These are phyloP conservation scores for Boletus coffeatus DNA, from an alignment of 1,284 basidiomycete genomes.

Conservation along the genomic window DNA sequence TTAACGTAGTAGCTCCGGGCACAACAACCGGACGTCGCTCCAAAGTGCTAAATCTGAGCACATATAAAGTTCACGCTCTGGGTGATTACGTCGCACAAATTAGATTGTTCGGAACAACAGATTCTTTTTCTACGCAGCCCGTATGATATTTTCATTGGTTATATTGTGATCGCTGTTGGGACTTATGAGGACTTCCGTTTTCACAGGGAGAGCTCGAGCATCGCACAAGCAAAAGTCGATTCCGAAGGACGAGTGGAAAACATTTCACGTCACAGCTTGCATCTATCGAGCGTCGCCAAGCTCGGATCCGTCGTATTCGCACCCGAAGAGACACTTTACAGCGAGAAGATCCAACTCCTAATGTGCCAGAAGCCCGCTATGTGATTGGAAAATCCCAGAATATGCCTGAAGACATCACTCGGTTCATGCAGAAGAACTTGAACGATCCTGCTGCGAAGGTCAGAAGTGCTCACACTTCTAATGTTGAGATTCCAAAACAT, in stretches of 20 bases:
- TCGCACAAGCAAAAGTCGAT: not conserved
- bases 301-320: not conserved
- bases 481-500: not conserved
- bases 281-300: not conserved
- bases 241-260: not conserved
- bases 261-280: not conserved
- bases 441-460: not conserved
- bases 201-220: not conserved
- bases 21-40: not conserved
- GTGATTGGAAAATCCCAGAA: not conserved
- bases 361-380: not conserved
- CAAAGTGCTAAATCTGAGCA: not conserved
- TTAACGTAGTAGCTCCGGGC: not conserved
- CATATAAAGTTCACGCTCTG: not conserved
- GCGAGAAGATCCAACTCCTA: not conserved
- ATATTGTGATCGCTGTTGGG: not conserved
- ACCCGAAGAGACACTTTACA: not conserved
- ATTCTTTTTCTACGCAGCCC: not conserved
- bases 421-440: not conserved
- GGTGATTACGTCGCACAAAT: not conserved
- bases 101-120: not conserved
- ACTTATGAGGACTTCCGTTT: not conserved
- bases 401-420: not conserved
- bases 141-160: not conserved
- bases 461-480: not conserved